Percentiles rank a stretch among this genome's conserved stretches.
phyloP scores from a whole-genome alignment of 306 rosid genomes.

The Chamaecrista fasciculata region DNA sequence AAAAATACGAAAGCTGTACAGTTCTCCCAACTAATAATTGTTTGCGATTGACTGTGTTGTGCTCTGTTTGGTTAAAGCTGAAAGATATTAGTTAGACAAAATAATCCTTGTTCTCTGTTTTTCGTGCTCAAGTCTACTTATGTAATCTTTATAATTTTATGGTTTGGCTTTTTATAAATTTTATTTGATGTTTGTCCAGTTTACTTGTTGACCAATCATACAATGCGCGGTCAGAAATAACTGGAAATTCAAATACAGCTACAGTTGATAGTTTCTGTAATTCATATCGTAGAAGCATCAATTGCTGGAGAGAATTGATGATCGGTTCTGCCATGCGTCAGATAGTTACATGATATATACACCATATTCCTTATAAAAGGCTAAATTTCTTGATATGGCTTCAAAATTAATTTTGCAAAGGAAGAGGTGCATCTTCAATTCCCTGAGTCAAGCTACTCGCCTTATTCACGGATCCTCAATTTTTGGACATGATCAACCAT shows the following conservation, averaged over 20 bases:
- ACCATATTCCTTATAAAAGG: neutral
- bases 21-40: neutral
- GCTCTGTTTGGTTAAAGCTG: neutral
- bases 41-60: neutral
- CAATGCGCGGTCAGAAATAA: neutral
- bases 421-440: slow-evolving; percentile 34
- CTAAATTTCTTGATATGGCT: slow-evolving; percentile 50
- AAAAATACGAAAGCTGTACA: neutral
- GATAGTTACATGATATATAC: neutral
- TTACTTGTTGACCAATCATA: neutral
- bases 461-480: slow-evolving; percentile 41
- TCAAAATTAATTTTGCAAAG: slow-evolving; percentile 52
- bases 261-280: slow-evolving; percentile 26
- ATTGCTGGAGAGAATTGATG: slow-evolving; percentile 3
- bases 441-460: slow-evolving; percentile 9
- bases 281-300: neutral
- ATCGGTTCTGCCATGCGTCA: neutral
- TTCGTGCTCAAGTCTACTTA: neutral
- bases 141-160: neutral
- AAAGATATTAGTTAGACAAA: neutral
- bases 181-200: neutral
- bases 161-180: neutral
- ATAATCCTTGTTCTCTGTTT: neutral
- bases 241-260: slow-evolving; percentile 7
- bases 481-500: slow-evolving; percentile 20